Base-by-base conservation (phyloP, 148 eudicot genomes). In the Chenopodium formosanum region DNA sequence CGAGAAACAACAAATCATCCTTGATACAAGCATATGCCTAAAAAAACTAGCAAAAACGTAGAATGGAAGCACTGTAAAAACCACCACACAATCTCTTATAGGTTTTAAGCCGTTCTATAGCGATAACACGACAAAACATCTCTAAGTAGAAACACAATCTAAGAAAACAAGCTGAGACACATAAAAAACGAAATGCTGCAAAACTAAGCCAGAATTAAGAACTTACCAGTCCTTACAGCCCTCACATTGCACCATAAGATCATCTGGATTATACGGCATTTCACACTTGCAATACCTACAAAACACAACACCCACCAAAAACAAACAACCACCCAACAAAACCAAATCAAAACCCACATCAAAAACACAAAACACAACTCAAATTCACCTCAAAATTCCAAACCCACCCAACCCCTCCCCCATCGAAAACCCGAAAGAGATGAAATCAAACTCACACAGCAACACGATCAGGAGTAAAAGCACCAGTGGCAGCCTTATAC, bases 211-310 rank as follows among this genome's bases (percentile, higher is more conserved):
- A 25, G 53, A 23, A 22, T 34, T 31, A 63, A 80, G 73, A 71
- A 78, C 89, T 74, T 83, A 94, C 98, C 98, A 94, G 82, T 94
- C 98, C 69, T 84, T 86, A 87, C 98, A 94, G 52, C 88, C 95
- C 80, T 94, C 98, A 79, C 98, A 94, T 78, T 92, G 97, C 82
- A 94, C 90, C 98, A 92, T 92, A 58, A 94, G 89, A 79, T 94
- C 94, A 63, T 94, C 98, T 5, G 98, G 98, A 78, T 94, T 94
- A 83, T 94, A 92, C 2, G 98, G 98, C 98, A 94, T 94, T 81
- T 94, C 98, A 86, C 98, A 94, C 76, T 94, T 94, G 77, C 97
- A 92, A 80, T 91, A 94, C 87, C 98, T 94, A 91, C 89, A 72
- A 76, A 78, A 60, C 27, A 62, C 40, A 23, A 53, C 64, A 82